phyloP scores from a whole-genome alignment of 2,329 filamentous ascomycete species.

The Trichophyton simii region DNA sequence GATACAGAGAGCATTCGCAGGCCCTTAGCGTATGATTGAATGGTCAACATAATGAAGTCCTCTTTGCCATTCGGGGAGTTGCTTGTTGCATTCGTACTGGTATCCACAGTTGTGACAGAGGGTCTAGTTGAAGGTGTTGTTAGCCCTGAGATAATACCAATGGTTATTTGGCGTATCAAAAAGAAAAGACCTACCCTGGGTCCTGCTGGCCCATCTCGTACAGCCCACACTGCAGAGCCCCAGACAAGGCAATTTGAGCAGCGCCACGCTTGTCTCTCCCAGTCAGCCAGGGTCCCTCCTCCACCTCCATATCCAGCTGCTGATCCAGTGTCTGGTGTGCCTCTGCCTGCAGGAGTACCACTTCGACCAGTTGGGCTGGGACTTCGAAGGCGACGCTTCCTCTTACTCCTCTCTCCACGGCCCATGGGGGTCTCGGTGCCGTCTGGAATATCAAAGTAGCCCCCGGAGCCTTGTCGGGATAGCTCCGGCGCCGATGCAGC shows the following conservation, averaged over 20 bases:
- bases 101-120: slow-evolving; percentile 90
- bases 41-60: slow-evolving; percentile 48
- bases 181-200: slow-evolving; percentile 48
- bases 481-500: slow-evolving; percentile 66
- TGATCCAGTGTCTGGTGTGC: slow-evolving; percentile 59
- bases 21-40: slow-evolving; percentile 18
- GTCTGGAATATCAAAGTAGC: slow-evolving; percentile 47
- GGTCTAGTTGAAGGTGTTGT: slow-evolving; percentile 41
- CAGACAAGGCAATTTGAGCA: slow-evolving; percentile 79
- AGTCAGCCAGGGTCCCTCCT: slow-evolving; percentile 54
- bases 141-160: background rate
- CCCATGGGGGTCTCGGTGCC: slow-evolving; percentile 68
- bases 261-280: slow-evolving; percentile 71
- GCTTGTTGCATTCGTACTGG: slow-evolving; percentile 74
- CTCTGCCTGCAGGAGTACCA: slow-evolving; percentile 57
- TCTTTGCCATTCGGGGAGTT: slow-evolving; percentile 64
- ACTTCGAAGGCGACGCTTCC: slow-evolving; percentile 84
- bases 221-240: slow-evolving; percentile 87
- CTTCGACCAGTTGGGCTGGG: slow-evolving; percentile 64
- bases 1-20: background rate
- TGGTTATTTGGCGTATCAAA: background rate
- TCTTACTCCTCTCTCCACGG: slow-evolving; percentile 82
- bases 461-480: slow-evolving; percentile 43
- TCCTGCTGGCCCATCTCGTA: slow-evolving; percentile 77
- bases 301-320: slow-evolving; percentile 58